These are phyloP conservation scores for Amaranthus hypochondriacus DNA, from an alignment of 148 eudicot species.

Conservation along the genomic window DNA sequence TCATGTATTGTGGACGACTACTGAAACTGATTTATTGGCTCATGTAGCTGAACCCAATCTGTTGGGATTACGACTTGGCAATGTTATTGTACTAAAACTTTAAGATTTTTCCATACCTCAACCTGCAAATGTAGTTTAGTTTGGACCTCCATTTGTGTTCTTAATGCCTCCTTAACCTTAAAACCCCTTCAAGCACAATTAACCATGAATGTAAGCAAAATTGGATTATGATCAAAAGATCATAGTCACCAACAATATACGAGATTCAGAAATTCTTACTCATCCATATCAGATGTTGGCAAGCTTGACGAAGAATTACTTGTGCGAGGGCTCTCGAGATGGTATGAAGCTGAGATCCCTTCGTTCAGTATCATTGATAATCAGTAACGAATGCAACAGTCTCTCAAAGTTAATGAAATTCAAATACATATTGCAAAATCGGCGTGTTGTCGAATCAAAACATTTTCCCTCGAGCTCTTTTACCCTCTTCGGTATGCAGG, in stretches of 20 bases:
- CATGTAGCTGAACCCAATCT: too few relatives aligned
- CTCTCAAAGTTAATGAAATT: background rate
- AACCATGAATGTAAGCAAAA: slow-evolving; percentile 2
- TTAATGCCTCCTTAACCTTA: slow-evolving; percentile 77
- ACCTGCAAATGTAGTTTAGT: slow-evolving; percentile 76
- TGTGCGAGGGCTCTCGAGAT: slow-evolving; percentile 56
- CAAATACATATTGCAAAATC: background rate
- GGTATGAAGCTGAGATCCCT: slow-evolving; percentile 51
- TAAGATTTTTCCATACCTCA: slow-evolving; percentile 40
- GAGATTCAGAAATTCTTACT: slow-evolving; percentile 43
- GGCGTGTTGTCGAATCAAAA: too few relatives aligned
- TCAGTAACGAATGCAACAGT: slow-evolving; percentile 8
- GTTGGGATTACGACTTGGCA: too few relatives aligned
- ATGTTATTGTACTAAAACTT: background rate
- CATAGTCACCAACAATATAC: background rate
- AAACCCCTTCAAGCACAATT: slow-evolving; percentile 46
- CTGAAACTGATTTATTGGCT: too few relatives aligned
- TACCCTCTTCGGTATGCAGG: too few relatives aligned
- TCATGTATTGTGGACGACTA: too few relatives aligned
- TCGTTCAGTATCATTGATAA: slow-evolving; percentile 17
- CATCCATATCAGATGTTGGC: slow-evolving; percentile 61
- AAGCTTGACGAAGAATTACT: slow-evolving; percentile 60
- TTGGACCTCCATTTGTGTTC: slow-evolving; percentile 85
- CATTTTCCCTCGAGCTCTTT: too few relatives aligned
- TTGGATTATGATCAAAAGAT: background rate